Conservation (phyloP, 306 rosid genomes). For the Clitoria ternatea region DNA sequence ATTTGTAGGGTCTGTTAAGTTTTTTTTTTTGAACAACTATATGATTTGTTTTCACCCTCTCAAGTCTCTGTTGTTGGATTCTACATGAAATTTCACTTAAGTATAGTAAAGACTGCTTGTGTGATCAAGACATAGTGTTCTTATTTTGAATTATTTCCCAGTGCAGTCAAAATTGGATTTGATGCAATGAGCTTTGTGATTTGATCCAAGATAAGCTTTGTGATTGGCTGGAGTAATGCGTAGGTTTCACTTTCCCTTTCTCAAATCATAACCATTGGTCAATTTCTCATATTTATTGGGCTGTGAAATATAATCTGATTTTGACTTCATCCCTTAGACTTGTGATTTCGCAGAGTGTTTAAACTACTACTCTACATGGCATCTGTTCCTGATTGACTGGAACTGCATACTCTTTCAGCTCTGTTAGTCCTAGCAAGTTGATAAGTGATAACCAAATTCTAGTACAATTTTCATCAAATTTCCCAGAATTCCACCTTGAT, state of each 20-base stretch:
- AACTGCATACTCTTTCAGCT: background rate
- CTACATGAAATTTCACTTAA: background rate
- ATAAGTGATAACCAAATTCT: background rate
- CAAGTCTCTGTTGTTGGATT: background rate
- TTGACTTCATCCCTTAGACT: background rate
- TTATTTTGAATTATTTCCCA: background rate
- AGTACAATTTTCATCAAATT: background rate
- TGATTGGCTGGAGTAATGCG: background rate
- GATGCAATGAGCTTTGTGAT: background rate
- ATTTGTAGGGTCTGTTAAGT: no score
- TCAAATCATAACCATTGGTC: background rate
- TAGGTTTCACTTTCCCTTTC: background rate
- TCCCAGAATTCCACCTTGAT: background rate
- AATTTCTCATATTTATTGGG: background rate
- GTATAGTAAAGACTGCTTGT: background rate
- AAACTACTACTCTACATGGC: background rate
- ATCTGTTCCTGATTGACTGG: background rate
- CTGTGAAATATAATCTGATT: background rate
- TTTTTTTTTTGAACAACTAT: no score
- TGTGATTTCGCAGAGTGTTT: background rate
- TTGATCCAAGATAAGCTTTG: no score
- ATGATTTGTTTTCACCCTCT: background rate
- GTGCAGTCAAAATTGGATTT: background rate
- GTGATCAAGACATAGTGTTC: background rate
- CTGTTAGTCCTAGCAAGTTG: background rate